phyloP scores from a whole-genome alignment of 495 filamentous ascomycete species.

The Staphylotrichum tortipilum region DNA sequence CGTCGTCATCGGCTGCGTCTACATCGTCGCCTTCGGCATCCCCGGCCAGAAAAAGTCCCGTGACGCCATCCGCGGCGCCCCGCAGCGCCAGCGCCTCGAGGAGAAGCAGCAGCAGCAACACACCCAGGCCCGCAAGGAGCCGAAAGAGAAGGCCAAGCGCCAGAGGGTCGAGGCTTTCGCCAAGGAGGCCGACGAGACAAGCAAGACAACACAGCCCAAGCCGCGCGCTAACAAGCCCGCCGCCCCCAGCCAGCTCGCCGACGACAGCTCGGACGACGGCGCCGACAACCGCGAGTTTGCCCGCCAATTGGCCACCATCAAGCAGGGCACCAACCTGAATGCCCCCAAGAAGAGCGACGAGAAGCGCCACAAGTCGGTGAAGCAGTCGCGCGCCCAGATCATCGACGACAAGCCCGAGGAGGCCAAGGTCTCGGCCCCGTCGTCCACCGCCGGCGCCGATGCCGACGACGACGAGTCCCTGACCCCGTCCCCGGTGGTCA shows the following conservation, averaged over 20 bases:
- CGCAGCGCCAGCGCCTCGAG: constrained; percentile 22
- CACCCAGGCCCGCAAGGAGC: constrained; percentile 27
- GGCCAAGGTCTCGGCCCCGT: constrained; percentile 44
- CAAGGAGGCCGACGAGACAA: constrained; percentile 20
- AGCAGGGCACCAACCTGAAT: constrained; percentile 51
- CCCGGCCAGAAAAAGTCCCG: constrained; percentile 15
- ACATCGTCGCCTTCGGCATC: constrained; percentile 17
- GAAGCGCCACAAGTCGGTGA: constrained; percentile 51
- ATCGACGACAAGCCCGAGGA: constrained; percentile 24
- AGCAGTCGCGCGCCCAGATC: constrained; percentile 44
- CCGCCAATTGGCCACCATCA: constrained; percentile 55
- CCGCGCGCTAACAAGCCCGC: constrained; percentile 15
- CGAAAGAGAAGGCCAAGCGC: constrained; percentile 28
- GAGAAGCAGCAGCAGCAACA: constrained; percentile 32
- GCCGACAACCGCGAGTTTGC: constrained; percentile 67
- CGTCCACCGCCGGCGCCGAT: constrained; percentile 69
- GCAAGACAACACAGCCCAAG: constrained; percentile 29
- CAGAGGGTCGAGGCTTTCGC: constrained; percentile 19
- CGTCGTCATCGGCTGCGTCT: constrained; percentile 45
- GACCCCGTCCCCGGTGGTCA: constrained; percentile 50
- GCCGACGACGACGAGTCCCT: constrained; percentile 74
- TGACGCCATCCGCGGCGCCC: background rate
- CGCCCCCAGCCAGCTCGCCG: constrained; percentile 7
- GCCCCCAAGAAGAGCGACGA: constrained; percentile 50
- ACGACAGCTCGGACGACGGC: constrained; percentile 46